These are phyloP conservation scores for Fusarium hostae DNA, from an alignment of 2,329 filamentous ascomycete species.

Conservation along the genomic window DNA sequence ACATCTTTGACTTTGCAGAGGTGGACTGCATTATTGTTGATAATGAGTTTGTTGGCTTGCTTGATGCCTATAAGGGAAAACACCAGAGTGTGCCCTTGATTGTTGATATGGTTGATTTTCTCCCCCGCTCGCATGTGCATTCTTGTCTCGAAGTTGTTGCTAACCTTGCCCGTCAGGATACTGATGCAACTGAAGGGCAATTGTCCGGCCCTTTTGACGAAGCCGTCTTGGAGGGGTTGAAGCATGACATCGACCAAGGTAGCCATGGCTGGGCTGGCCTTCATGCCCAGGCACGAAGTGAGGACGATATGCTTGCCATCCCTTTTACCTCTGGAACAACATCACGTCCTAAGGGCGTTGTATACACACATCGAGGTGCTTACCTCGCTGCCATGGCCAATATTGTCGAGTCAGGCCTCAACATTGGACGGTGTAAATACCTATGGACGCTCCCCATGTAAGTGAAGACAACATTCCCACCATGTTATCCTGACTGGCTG, in stretches of 20 bases:
- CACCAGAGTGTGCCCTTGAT: conserved; percentile 76
- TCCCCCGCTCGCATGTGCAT: background rate
- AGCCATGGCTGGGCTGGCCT: conserved; percentile 80
- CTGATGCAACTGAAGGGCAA: conserved; percentile 78
- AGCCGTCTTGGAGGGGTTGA: conserved; percentile 82
- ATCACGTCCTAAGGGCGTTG: conserved; percentile 89
- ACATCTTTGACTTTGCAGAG: conserved; percentile 89
- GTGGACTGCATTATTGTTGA: conserved; percentile 91
- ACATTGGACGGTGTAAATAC: conserved; percentile 80
- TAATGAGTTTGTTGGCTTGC: conserved; percentile 76
- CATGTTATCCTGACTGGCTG: background rate
- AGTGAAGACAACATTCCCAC: conserved; percentile 50
- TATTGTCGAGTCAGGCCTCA: conserved; percentile 88
- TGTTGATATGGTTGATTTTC: conserved; percentile 69
- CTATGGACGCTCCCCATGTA: conserved; percentile 95
- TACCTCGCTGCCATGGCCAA: conserved; percentile 90
- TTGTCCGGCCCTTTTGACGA: conserved; percentile 84
- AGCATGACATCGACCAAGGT: conserved; percentile 74
- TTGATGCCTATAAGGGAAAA: conserved; percentile 71
- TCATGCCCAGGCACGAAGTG: conserved; percentile 74
- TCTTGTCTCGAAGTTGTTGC: background rate
- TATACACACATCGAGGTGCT: conserved; percentile 87
- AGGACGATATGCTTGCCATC: conserved; percentile 85
- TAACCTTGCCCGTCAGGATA: conserved; percentile 67
- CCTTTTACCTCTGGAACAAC: conserved; percentile 97